phyloP scores from a whole-genome alignment of 139 green algal species.

The Spirogloea muscicola region DNA sequence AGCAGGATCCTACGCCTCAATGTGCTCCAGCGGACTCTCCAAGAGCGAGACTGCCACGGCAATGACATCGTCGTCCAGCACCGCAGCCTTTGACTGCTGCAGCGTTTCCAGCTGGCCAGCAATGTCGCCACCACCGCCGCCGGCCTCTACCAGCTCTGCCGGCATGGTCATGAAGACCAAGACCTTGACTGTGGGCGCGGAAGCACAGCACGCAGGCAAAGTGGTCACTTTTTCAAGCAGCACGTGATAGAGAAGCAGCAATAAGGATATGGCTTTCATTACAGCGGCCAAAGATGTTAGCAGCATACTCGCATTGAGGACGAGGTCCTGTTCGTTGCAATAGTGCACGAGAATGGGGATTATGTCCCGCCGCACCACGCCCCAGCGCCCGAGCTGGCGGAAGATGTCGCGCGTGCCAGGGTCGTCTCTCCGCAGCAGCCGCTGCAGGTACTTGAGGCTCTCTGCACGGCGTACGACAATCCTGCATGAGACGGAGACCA shows the following conservation, averaged over 20 bases:
- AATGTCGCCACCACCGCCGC: too few relatives aligned
- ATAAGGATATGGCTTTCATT: too few relatives aligned
- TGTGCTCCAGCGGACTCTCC: slow-evolving; percentile 62
- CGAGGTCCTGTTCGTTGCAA: background rate
- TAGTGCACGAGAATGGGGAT: slow-evolving; percentile 69
- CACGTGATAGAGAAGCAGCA: too few relatives aligned
- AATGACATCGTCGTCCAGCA: slow-evolving; percentile 65
- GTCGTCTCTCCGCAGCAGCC: slow-evolving; percentile 83
- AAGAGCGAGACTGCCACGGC: slow-evolving; percentile 63
- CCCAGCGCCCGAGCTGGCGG: slow-evolving; percentile 62
- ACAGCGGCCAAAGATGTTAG: too few relatives aligned
- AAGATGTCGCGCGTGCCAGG: slow-evolving; percentile 68
- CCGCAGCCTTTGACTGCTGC: slow-evolving; percentile 63
- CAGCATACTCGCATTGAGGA: slow-evolving; percentile 22
- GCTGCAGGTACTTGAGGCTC: slow-evolving; percentile 81
- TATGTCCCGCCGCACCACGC: slow-evolving; percentile 65
- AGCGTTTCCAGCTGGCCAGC: slow-evolving; percentile 56
- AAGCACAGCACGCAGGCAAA: too few relatives aligned
- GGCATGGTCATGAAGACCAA: slow-evolving; percentile 87
- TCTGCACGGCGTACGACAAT: too few relatives aligned
- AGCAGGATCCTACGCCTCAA: slow-evolving; percentile 75
- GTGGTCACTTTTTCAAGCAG: too few relatives aligned
- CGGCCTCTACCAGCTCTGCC: slow-evolving; percentile 50
- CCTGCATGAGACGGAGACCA: too few relatives aligned
- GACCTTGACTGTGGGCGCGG: slow-evolving; percentile 80